A percentile compares a stretch with the other conserved stretches of the same genome.
Evolutionary conservation across 2,329 filamentous ascomycete genomes (phyloP).

Genomic region (Fonsecaea nubica): DNA sequence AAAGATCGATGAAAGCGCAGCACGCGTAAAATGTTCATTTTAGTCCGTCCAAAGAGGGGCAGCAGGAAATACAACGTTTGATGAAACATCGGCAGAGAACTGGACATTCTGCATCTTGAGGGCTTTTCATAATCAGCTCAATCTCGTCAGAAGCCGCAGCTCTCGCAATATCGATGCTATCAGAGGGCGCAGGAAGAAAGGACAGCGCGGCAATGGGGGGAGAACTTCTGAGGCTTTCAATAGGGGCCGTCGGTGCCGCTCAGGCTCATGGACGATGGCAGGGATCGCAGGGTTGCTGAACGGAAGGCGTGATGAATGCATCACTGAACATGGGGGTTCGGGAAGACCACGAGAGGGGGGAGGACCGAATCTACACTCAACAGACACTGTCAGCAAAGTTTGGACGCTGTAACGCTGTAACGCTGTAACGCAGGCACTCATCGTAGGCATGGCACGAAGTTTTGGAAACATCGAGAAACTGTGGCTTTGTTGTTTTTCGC

Average conservation of each 20-base stretch:
- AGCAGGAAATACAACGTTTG: neutral
- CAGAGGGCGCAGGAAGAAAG: neutral
- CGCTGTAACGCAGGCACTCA: neutral
- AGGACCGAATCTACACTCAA: neutral
- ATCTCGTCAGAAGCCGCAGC: neutral
- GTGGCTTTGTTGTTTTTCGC: neutral
- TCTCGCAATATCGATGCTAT: neutral
- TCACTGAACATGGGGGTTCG: neutral
- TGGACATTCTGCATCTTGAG: neutral
- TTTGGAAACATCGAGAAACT: neutral
- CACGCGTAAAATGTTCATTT: neutral
- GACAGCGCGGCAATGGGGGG: neutral
- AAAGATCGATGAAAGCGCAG: neutral
- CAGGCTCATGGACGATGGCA: neutral
- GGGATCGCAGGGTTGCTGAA: neutral
- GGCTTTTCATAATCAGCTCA: neutral
- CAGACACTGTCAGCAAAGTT: neutral
- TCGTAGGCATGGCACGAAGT: neutral
- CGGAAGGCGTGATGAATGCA: neutral
- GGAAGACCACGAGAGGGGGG: neutral
- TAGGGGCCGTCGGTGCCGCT: neutral
- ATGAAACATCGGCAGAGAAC: neutral
- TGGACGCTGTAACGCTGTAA: neutral
- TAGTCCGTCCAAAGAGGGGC: neutral
- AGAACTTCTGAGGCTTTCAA: neutral